phyloP scores from a whole-genome alignment of 1,284 basidiomycete species.

The Phaffia rhodozyma region DNA sequence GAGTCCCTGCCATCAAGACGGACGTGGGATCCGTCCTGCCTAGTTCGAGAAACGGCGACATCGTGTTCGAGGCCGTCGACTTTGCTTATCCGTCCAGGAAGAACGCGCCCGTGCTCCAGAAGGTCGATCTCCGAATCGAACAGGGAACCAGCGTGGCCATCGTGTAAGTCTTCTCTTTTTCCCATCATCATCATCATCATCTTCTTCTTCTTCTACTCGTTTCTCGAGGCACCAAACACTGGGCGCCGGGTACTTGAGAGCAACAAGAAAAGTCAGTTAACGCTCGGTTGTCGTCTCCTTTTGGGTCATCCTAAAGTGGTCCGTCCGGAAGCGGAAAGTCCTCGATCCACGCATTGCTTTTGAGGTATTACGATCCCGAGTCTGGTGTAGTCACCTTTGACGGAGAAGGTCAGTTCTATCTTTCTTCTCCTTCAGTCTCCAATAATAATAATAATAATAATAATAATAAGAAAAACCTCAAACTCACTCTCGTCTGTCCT shows the following conservation, averaged over 20 bases:
- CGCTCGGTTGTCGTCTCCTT: slow-evolving; percentile 2
- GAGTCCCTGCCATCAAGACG: slow-evolving; percentile 56
- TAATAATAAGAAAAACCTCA: no score
- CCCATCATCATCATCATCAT: no score
- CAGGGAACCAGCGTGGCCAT: slow-evolving; percentile 81
- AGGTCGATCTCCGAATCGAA: slow-evolving; percentile 61
- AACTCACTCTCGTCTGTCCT: slow-evolving; percentile 1
- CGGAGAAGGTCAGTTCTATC: slow-evolving; percentile 53
- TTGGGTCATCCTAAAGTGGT: no score
- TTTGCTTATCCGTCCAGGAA: slow-evolving; percentile 80
- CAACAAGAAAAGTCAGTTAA: slow-evolving; percentile 19
- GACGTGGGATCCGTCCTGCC: slow-evolving; percentile 48
- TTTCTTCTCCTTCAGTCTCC: slow-evolving; percentile 3
- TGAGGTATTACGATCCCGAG: slow-evolving; percentile 86
- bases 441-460: no score
- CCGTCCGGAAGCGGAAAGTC: slow-evolving; percentile 84
- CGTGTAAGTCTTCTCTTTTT: slow-evolving; percentile 48
- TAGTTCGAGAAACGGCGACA: slow-evolving; percentile 47
- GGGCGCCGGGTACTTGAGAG: no score
- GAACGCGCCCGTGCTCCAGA: slow-evolving; percentile 62
- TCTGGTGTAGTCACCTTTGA: slow-evolving; percentile 70
- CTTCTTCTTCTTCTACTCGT: no score
- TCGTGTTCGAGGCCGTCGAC: slow-evolving; percentile 64
- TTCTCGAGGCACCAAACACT: no score
- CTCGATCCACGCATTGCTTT: slow-evolving; percentile 73